phyloP scores from a whole-genome alignment of 768 basidiomycete species.

The Calocybe gangraenosa region DNA sequence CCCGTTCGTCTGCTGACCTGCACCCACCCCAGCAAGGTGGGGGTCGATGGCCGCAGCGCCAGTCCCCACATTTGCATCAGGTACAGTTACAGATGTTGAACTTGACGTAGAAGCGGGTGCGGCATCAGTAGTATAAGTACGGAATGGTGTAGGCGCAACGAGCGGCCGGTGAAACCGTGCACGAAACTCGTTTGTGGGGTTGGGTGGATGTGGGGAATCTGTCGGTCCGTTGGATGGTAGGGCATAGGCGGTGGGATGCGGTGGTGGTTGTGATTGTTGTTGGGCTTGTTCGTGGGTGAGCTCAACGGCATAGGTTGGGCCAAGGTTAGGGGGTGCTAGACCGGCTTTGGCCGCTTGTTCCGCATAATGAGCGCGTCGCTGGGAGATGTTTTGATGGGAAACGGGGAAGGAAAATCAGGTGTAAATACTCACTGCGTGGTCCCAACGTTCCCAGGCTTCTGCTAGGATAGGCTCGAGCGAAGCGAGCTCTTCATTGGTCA shows the following conservation, averaged over 20 bases:
- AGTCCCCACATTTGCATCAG: background rate
- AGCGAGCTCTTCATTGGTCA: constrained; percentile 77
- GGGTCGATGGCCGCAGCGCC: constrained; percentile 31
- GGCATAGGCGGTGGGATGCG: constrained; percentile 7
- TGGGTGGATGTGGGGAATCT: constrained; percentile 19
- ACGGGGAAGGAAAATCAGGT: constrained; percentile 5
- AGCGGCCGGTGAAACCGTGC: constrained; percentile 63
- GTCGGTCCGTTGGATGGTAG: constrained; percentile 20
- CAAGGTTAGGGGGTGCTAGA: constrained; percentile 24
- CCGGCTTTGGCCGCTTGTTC: constrained; percentile 33
- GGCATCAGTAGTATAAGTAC: constrained; percentile 17
- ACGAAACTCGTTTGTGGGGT: constrained; percentile 49
- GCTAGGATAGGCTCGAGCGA: constrained; percentile 78
- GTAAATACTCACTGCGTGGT: constrained; percentile 56
- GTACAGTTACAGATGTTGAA: constrained; percentile 11
- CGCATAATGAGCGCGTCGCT: constrained; percentile 41
- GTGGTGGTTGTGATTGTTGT: constrained; percentile 12
- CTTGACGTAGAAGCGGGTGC: background rate
- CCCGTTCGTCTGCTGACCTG: background rate
- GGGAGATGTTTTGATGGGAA: constrained; percentile 1
- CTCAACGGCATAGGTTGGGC: constrained; percentile 23
- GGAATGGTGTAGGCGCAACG: constrained; percentile 58
- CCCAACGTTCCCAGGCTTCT: constrained; percentile 85
- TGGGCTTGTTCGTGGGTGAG: constrained; percentile 16
- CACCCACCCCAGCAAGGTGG: constrained; percentile 17